Evolutionary conservation across 1,284 basidiomycete genomes (phyloP), one percentile per base, ranked within the genome.

Genomic region (Xerocomus nothofagi): DNA sequence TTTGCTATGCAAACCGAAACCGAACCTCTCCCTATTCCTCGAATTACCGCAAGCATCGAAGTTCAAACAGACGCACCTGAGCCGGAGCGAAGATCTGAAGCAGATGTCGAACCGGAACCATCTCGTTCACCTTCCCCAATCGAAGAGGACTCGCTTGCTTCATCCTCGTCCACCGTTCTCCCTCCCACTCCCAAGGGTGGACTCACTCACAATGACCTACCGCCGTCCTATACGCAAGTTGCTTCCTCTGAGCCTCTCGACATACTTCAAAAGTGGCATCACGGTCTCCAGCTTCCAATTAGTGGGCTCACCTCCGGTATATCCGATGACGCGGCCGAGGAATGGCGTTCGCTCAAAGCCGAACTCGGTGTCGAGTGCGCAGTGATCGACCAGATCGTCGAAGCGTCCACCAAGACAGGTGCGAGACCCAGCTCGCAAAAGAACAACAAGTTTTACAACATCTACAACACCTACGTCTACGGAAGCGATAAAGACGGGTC

Each of bases 391-490:
- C 80, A 84, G 63, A 70, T 91, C 51, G 79, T 69, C 26, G 75
- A 69, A 60, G 72, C 63, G 46, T 83, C 82, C 6, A 64, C 67
- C 15, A 74, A 71, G 55, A 71, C 67, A 5, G 67, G 71, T n/a
- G 59, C 62, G 5, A 51, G 65, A 47, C 66, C 66, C 31, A 50
- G 67, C 47, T 52, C 73, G 49, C 54, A 63, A 62, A 27, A 73
- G 38, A 75, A 72, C 46, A 75, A 75, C 50, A 74, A 81, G 37
- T 88, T 91, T 66, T 89, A 86, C 72, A 90, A 89, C 67, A 86
- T 91, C 63, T 89, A 90, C 68, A 89, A 89, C 68, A 88, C 86
- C 12, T 89, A 88, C 56, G 79, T 88, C 34, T 87, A 86, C 59
- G 81, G 80, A 34, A 66, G 69, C 40, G 66, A 51, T 49, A 68